Base-by-base conservation (phyloP, 495 filamentous ascomycete species). In the Podospora tetraspora region DNA sequence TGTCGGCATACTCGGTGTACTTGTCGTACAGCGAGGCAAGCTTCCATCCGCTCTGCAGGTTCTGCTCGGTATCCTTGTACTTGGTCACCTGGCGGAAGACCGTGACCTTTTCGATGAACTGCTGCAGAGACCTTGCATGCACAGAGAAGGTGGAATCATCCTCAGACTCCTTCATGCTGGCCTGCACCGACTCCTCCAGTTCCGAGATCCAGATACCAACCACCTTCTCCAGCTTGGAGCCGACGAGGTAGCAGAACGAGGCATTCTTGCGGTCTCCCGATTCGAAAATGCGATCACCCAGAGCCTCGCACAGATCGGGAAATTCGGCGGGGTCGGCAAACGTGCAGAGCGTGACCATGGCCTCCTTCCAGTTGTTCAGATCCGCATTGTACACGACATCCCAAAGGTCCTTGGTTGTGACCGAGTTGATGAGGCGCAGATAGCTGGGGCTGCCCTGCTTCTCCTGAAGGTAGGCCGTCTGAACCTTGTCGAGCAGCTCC, bases 351-450 rank as follows among this genome's bases (percentile, higher is more conserved):
- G 92, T 90, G 29, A 91, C 93, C 92, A 98, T 94, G 12, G 95
- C 88, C 78, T 98, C 95, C 80, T 94, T 98, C 95, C 95, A 99
- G 79, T 94, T 91, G 57, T 84, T 83, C 59, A 98, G 78, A 73
- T 97, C 91, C 1, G 95, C 96, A 73, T 99, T 98, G 79, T 98
- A 90, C 10, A 97, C 95, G 59, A 98, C 85, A 81, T 99, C 95
- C 95, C 96, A 98, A 9, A 99, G 83, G 75, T 99, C 97, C 82
- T 97, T 97, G 62, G 91, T 92, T 63, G 95, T 92, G 58, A 98
- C 90, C 27, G 94, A 97, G 66, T 91, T 92, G 63, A 99, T 83
- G 52, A 99, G 83, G 52, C 95, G 89, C 59, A 98, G 81, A 76
- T 99, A 99, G 78, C 94, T 99, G 13, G 95, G 94, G 24, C 88